These are phyloP conservation scores for Claviceps digitariae DNA, from an alignment of 2,329 filamentous ascomycete species.

Conservation along the genomic window DNA sequence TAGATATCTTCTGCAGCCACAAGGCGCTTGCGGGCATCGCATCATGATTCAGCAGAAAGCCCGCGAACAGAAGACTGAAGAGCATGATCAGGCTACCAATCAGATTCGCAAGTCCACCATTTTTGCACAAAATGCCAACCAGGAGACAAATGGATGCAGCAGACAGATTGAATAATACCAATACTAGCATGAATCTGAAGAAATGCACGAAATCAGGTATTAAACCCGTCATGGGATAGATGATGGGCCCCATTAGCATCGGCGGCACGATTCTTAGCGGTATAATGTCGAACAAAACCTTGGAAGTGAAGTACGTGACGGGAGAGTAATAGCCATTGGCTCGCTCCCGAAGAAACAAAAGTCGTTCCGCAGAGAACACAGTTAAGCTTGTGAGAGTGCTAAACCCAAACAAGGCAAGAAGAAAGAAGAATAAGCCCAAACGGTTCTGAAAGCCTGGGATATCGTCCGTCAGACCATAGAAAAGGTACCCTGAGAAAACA, in stretches of 20 bases:
- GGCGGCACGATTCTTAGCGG: slow-evolving; percentile 89
- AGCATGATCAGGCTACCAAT: slow-evolving; percentile 95
- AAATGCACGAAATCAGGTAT: slow-evolving; percentile 74
- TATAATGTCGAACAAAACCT: slow-evolving; percentile 96
- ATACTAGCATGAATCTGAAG: slow-evolving; percentile 77
- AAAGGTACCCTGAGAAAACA: slow-evolving; percentile 87
- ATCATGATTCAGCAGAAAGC: slow-evolving; percentile 86
- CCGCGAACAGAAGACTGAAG: slow-evolving; percentile 89
- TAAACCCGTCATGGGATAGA: slow-evolving; percentile 96
- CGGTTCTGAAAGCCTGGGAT: slow-evolving; percentile 97
- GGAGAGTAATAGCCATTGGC: slow-evolving; percentile 96
- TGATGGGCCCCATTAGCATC: slow-evolving; percentile 85
- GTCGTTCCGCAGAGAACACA: slow-evolving; percentile 80
- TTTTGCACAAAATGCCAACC: slow-evolving; percentile 89
- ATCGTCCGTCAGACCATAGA: slow-evolving; percentile 91
- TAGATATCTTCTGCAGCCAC: slow-evolving; percentile 88
- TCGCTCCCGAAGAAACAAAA: slow-evolving; percentile 83
- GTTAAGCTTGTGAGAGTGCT: slow-evolving; percentile 88
- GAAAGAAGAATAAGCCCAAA: slow-evolving; percentile 93
- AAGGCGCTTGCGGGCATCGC: slow-evolving; percentile 73
- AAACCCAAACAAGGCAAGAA: slow-evolving; percentile 91
- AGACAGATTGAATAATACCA: slow-evolving; percentile 92
- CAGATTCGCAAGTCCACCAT: slow-evolving; percentile 80
- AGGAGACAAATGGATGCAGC: slow-evolving; percentile 89
- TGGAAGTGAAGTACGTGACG: slow-evolving; percentile 84